Conservation (phyloP, 2,329 filamentous ascomycete species). For the Botrytis cinerea region DNA sequence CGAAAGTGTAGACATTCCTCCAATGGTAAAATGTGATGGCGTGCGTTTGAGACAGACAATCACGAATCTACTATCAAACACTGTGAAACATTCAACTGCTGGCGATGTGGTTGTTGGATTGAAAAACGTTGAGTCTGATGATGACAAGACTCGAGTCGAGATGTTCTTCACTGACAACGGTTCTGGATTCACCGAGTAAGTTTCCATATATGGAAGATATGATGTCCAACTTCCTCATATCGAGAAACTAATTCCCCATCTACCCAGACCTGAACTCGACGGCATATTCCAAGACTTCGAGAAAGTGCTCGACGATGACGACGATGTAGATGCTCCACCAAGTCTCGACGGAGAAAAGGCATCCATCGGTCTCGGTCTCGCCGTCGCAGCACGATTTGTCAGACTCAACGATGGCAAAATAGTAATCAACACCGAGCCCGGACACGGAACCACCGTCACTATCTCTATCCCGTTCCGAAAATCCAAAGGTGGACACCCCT, state of each 20-base stretch:
- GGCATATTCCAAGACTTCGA: constrained; percentile 60
- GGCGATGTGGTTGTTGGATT: constrained; percentile 28
- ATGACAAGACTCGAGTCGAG: constrained; percentile 29
- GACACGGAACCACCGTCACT: constrained; percentile 32
- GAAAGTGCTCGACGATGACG: constrained; percentile 54
- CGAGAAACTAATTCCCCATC: constrained; percentile 73
- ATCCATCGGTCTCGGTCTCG: constrained; percentile 34
- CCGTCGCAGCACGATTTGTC: constrained; percentile 33
- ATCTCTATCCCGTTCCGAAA: constrained; percentile 34
- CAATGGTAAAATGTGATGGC: constrained; percentile 30
- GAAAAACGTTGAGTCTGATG: constrained; percentile 21
- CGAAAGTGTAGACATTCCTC: constrained; percentile 27
- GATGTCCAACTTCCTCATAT: constrained; percentile 66
- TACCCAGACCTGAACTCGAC: constrained; percentile 60
- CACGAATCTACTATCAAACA: constrained; percentile 33
- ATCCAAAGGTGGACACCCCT: not conserved
- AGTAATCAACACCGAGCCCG: constrained; percentile 28
- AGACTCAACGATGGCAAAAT: constrained; percentile 34
- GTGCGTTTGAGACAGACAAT: constrained; percentile 31
- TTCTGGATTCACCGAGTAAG: constrained; percentile 30
- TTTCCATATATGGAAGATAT: constrained; percentile 42
- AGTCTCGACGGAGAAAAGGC: not conserved
- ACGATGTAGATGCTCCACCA: constrained; percentile 40
- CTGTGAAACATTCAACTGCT: constrained; percentile 31
- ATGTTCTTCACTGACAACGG: constrained; percentile 33